Evolutionary conservation across 75 land plant species (phyloP), one percentile per base, ranked within the genome.

Genomic region (Ceratopteris richardii): DNA sequence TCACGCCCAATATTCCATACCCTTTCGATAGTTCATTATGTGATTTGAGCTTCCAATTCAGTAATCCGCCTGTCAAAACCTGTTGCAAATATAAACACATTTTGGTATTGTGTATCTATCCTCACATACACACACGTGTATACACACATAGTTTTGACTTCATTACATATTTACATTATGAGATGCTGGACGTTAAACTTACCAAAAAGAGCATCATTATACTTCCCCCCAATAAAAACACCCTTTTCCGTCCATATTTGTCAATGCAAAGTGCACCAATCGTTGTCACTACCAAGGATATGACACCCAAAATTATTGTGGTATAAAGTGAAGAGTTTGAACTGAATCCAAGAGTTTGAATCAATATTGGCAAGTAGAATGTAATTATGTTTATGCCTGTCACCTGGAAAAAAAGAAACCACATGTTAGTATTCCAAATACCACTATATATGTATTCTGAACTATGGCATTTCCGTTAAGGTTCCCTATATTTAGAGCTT

Each of bases 361-460:
- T 67, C 21, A 74, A 54, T 14, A 67, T 71, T 0, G 71, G 71
- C 9, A 71, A 62, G 42, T 74, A 74, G 58, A 74, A 74, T 57
- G 67, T 66, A 60, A 74, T 67, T 30, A 65, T 51, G 40, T 72
- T 74, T 25, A 74, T 74, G 31, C 77, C 71, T 14, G 77, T 74
- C 60, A 74, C 51, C 61, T 66, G 1, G 48, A n/a, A 33, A 33
- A 9, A 9, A 33, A 33, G n/a, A n/a, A n/a, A n/a, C n/a, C n/a
- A n/a, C n/a, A n/a, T n/a, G n/a, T n/a, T n/a, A n/a, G n/a, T n/a
- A n/a, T n/a, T n/a, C n/a, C n/a, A n/a, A n/a, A n/a, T n/a, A n/a
- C n/a, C n/a, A n/a, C n/a, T n/a, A n/a, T n/a, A n/a, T n/a, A n/a
- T n/a, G n/a, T n/a, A n/a, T n/a, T n/a, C n/a, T n/a, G n/a, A n/a